Conservation (phyloP, 2,329 filamentous ascomycete genomes). For the Coniochaeta pulveracea region DNA sequence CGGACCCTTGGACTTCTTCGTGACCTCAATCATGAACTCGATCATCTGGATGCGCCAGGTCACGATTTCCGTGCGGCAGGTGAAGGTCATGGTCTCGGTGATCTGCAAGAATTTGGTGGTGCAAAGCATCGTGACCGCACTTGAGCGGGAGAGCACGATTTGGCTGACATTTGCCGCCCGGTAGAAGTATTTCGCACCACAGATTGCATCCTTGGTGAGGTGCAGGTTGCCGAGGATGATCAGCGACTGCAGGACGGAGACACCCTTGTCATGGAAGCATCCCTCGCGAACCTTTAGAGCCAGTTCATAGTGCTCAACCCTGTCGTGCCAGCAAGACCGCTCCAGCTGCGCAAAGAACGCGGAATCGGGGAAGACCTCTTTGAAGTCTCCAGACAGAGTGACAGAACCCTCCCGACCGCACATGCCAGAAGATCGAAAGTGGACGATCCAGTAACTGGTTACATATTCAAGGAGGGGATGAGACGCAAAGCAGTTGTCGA, state of each 20-base stretch:
- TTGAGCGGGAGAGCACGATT: constrained; percentile 18
- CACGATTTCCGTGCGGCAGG: constrained; percentile 22
- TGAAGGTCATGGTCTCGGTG: constrained; percentile 22
- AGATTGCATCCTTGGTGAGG: constrained; percentile 11
- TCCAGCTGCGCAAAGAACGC: constrained; percentile 24
- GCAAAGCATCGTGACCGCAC: constrained; percentile 21
- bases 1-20: constrained; percentile 20
- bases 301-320: constrained; percentile 19
- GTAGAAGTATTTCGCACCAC: constrained; percentile 23
- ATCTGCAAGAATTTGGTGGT: constrained; percentile 21
- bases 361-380: constrained; percentile 22
- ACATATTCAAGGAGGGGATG: constrained; percentile 22
- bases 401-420: constrained; percentile 17
- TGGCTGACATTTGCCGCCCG: constrained; percentile 20
- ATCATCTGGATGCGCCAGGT: constrained; percentile 24
- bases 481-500: constrained; percentile 15
- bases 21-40: constrained; percentile 24
- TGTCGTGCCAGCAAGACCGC: constrained; percentile 17
- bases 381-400: constrained; percentile 19
- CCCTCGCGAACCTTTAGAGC: constrained; percentile 22
- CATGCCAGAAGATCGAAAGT: constrained; percentile 22
- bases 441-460: constrained; percentile 22
- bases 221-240: constrained; percentile 24
- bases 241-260: constrained; percentile 22
- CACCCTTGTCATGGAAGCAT: constrained; percentile 23